Base-by-base conservation (phyloP, 495 filamentous ascomycete genomes). In the Hypoxylon lienhwacheense region DNA sequence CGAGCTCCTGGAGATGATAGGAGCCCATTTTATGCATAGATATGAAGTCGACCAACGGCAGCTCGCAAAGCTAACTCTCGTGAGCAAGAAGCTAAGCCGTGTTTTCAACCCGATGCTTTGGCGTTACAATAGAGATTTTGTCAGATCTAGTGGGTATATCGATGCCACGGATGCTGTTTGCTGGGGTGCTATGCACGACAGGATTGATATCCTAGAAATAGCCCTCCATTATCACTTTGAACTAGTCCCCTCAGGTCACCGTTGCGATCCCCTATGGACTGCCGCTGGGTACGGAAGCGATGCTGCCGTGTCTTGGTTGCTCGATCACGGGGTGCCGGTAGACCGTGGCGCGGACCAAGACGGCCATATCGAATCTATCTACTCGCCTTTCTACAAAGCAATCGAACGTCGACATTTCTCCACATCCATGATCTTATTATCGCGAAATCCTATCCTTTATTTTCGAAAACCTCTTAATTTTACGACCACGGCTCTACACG, bases 171-270 rank as follows among this genome's bases (percentile, higher is more conserved):
- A 31, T 21, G 32, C 48, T 44, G 19, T 48, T 26, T 3, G 0
- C 17, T 53, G 47, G 47, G 55, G 42, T 19, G 29, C 42, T 24
- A 1, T 0, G 7, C n/a, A n/a, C 7, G 26, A 53, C 17, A 59
- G 36, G 25, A 32, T 47, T 32, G 55, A 59, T 39, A 32, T 59
- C 4, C 31, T 59, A 15, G 47, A 53, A 14, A 59, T 47, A 32
- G 48, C 55, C 21, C n/a, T 22, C 28, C 14, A 34, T 22, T 47
- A 48, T 44, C 11, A 35, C 7, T 11, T 47, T 2, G 0, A 8
- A 20, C 16, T 59, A 14, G 41, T 35, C 24, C 25, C 25, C 24
- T 32, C 25, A 2, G 15, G 7, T 6, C 3, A 17, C 31, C 0
- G 2, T 4, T 3, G n/a, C 10, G 7, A 42, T 10, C 55, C 55